These are phyloP conservation scores for Eremochloa ophiuroides DNA, from an alignment of 176 grass and related monocot genomes.

Conservation along the genomic window DNA sequence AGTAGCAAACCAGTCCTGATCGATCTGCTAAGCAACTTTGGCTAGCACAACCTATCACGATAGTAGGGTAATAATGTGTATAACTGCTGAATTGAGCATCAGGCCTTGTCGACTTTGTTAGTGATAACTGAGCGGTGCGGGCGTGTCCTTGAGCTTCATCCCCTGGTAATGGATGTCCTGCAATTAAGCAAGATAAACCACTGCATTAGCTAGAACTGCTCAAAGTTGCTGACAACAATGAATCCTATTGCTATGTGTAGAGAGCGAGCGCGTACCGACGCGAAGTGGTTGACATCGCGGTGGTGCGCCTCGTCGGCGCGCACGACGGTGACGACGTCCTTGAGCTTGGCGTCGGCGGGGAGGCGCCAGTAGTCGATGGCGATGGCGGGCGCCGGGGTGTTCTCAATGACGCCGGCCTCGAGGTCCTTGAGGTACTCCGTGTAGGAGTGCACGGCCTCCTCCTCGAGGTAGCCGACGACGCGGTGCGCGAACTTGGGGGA, in stretches of 20 bases:
- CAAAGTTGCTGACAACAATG: neutral
- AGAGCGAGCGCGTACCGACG: slow-evolving; percentile 41
- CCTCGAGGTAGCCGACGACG: slow-evolving; percentile 84
- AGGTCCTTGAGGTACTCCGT: slow-evolving; percentile 86
- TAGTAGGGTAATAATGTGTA: too few relatives aligned
- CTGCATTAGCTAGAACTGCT: neutral
- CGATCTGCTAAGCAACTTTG: neutral
- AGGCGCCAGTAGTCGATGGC: slow-evolving; percentile 97
- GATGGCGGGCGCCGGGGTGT: slow-evolving; percentile 83
- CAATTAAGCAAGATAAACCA: neutral
- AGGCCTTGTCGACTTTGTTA: slow-evolving; percentile 18
- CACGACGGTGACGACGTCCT: slow-evolving; percentile 86
- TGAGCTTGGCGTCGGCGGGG: slow-evolving; percentile 73
- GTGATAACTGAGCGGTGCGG: slow-evolving; percentile 73
- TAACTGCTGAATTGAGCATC: neutral
- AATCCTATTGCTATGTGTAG: too few relatives aligned
- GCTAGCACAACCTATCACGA: neutral
- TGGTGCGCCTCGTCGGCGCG: slow-evolving; percentile 97
- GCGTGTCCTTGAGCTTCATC: slow-evolving; percentile 66
- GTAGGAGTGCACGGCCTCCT: slow-evolving; percentile 93
- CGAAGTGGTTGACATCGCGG: slow-evolving; percentile 93
- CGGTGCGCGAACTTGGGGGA: slow-evolving; percentile 99
- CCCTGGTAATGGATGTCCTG: slow-evolving; percentile 91
- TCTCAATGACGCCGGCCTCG: slow-evolving; percentile 60
- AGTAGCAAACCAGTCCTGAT: neutral